These are phyloP conservation scores for Aspergillus latus DNA, from an alignment of 2,329 filamentous ascomycete genomes.

Conservation along the genomic window DNA sequence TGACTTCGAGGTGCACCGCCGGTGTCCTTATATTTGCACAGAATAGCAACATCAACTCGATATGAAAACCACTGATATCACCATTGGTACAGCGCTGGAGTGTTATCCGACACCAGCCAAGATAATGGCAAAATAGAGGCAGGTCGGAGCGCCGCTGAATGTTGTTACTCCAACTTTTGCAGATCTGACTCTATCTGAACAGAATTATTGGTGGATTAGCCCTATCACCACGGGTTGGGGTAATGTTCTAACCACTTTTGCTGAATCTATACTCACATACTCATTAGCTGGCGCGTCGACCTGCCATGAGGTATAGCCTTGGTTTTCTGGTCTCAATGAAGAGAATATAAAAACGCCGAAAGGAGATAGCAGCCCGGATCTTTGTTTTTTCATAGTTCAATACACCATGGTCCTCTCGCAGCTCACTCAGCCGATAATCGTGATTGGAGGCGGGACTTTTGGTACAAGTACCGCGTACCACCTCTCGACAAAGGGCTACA, in stretches of 20 bases:
- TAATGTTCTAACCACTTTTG: neutral
- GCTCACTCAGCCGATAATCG: conserved; percentile 25
- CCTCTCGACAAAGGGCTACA: conserved; percentile 41
- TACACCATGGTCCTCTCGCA: neutral
- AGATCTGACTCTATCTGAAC: neutral
- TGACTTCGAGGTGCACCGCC: neutral
- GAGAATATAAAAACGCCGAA: neutral
- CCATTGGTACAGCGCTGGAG: neutral
- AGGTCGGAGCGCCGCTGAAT: conserved; percentile 3
- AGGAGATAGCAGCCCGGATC: no score
- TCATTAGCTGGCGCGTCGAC: neutral
- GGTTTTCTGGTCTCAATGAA: neutral
- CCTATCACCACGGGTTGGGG: neutral
- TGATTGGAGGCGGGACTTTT: conserved; percentile 56
- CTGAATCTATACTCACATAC: neutral
- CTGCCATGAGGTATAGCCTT: neutral
- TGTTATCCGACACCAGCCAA: neutral
- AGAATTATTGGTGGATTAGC: neutral
- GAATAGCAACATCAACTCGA: neutral
- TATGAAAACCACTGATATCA: neutral
- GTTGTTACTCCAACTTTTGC: neutral
- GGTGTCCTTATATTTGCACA: neutral
- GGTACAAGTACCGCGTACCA: conserved; percentile 49
- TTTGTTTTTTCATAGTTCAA: neutral
- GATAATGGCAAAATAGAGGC: conserved; percentile 2